Percentiles rank a stretch among this genome's conserved stretches.
These are phyloP conservation scores for Fagus sylvatica DNA, from an alignment of 306 rosid species.

Conservation along the genomic window DNA sequence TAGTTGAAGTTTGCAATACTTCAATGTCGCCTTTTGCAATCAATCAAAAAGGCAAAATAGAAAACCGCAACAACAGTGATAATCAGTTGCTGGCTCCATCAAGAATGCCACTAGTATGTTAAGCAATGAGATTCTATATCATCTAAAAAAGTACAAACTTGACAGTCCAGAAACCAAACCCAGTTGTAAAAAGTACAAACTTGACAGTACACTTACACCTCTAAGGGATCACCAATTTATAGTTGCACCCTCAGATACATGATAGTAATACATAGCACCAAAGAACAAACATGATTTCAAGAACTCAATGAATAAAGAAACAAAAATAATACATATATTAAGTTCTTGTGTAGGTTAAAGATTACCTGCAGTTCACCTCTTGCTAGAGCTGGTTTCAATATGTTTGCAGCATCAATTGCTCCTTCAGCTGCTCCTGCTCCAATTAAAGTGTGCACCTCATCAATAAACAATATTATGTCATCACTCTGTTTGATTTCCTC, in stretches of 20 bases:
- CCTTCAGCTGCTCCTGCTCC: conserved; percentile 98
- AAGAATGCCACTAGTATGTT: neutral
- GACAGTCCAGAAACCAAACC: neutral
- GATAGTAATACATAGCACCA: neutral
- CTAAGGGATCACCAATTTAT: neutral
- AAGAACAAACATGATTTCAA: neutral
- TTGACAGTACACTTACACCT: neutral
- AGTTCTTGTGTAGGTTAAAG: conserved; percentile 1
- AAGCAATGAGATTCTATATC: neutral
- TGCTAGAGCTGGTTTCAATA: conserved; percentile 91
- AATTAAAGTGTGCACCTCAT: conserved; percentile 87
- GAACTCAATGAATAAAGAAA: neutral
- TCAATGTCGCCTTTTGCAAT: too few species aligned
- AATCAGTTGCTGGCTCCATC: neutral
- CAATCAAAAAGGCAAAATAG: too few species aligned
- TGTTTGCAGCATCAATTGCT: conserved; percentile 92
- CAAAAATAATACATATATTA: neutral
- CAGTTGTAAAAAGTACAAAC: neutral
- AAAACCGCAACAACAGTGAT: neutral
- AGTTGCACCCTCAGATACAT: neutral
- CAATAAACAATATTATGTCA: conserved; percentile 85
- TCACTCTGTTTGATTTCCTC: conserved; percentile 97
- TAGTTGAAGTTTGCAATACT: too few species aligned
- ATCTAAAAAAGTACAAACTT: neutral
- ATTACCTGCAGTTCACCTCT: conserved; percentile 94